phyloP scores from a whole-genome alignment of 257 asterid species.

The Euphrasia confusa region DNA sequence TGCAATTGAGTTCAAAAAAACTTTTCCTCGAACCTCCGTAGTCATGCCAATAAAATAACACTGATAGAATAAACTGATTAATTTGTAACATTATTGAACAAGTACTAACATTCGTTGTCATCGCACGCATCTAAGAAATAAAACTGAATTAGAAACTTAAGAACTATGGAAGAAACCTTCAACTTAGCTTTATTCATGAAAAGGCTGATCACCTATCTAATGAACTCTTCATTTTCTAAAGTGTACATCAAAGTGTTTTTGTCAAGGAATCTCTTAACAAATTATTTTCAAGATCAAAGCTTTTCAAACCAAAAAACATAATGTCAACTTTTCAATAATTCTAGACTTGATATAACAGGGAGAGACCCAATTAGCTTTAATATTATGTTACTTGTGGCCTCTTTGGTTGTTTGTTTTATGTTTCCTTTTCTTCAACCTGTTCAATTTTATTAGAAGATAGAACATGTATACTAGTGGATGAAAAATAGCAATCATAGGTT shows the following conservation, averaged over 20 bases:
- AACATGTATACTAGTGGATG: conserved; percentile 6
- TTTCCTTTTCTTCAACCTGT: not conserved
- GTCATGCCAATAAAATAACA: conserved; percentile 1
- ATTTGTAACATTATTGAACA: conserved; percentile 1
- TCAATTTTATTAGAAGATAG: conserved; percentile 8
- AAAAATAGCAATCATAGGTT: conserved; percentile 4
- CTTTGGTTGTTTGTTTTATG: not conserved
- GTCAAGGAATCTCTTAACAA: not conserved
- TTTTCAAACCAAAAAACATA: conserved; percentile 10
- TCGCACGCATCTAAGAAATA: conserved; percentile 8
- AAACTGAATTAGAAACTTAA: not conserved
- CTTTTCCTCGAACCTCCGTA: not conserved
- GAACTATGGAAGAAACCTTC: not conserved
- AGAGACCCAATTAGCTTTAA: not conserved
- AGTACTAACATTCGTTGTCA: conserved; percentile 10
- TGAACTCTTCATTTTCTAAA: not conserved
- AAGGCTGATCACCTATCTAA: not conserved
- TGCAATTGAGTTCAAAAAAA: not conserved
- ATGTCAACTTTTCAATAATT: not conserved
- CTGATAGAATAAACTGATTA: not conserved
- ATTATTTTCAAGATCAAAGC: conserved; percentile 7
- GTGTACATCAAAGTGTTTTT: conserved; percentile 9
- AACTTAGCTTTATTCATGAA: conserved; percentile 13
- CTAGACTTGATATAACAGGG: not conserved
- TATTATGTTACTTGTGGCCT: conserved; percentile 1